Evolutionary conservation across 2,329 filamentous ascomycete genomes (phyloP), one percentile per base, ranked within the genome.

Genomic region (Colletotrichum somersetense): DNA sequence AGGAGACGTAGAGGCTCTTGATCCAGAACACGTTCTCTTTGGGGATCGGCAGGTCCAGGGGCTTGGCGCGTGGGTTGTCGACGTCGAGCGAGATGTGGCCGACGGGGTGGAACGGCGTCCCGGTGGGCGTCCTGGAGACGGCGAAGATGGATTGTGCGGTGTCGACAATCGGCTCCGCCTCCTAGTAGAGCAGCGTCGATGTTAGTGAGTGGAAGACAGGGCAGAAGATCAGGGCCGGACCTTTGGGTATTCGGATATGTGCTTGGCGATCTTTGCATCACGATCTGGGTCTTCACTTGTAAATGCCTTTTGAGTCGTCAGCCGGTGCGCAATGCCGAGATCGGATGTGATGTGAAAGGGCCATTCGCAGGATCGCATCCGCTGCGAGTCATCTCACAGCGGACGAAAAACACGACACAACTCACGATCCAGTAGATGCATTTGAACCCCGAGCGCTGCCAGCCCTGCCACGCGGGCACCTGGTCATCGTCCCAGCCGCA

Each of bases 21-120:
- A 80, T 80, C 78, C 78, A 80, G 58, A 76, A 79, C 8, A 77
- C 48, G 3, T 61, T 63, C 1, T 76, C 67, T 0, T 55, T 33
- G 0, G 77, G 76, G 3, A 80, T 64, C 1, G 78, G 72, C 0
- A 80, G 61, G 0, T 59, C n/a, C 4, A 78, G 67, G 0, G 62
- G 44, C 0, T 53, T 52, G 0, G 73, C 63, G 20, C 46, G 38
- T 1, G 71, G 44, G 10, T 76, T 72, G 38, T 75, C 72, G 5
- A 57, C 66, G 67, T 78, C 77, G 5, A 81, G 75, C 2, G 77
- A 76, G 46, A 81, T 78, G 57, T 81, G 80, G 4, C 79, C 79
- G 30, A 81, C 72, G 1, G 80, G 79, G 7, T 77, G 55, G 53
- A 81, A 81, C 4, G 38, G 33, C 0, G 67, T 33, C 5, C 46